A percentile compares a stretch with the other conserved stretches of the same genome.
phyloP scores from a whole-genome alignment of 2,329 filamentous ascomycete species.

The Phaeophleospora eucalypticola region DNA sequence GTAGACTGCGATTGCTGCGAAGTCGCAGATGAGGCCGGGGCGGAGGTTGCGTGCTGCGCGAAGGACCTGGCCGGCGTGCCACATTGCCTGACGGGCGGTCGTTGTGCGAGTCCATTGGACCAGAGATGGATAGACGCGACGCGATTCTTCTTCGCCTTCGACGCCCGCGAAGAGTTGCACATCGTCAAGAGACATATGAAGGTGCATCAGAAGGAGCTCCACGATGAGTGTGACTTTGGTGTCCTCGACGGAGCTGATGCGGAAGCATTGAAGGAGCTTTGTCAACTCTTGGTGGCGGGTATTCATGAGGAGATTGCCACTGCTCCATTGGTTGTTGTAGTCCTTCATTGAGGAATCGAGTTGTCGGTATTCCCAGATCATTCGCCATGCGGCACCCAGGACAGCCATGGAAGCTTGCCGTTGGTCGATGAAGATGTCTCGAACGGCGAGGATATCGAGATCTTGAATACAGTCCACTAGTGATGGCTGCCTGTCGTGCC shows the following conservation, averaged over 20 bases:
- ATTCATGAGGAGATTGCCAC: constrained; percentile 38
- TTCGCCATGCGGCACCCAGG: constrained; percentile 61
- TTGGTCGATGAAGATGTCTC: constrained; percentile 52
- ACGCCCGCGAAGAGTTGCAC: constrained; percentile 65
- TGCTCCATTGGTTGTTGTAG: constrained; percentile 42
- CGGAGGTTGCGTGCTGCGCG: constrained; percentile 51
- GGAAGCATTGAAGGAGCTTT: constrained; percentile 53
- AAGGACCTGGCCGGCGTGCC: constrained; percentile 65
- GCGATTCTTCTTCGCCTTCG: constrained; percentile 62
- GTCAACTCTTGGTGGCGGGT: constrained; percentile 61
- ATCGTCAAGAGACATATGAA: constrained; percentile 62
- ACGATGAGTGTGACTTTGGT: constrained; percentile 38
- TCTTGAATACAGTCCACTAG: constrained; percentile 56
- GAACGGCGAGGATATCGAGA: constrained; percentile 48
- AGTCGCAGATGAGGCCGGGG: constrained; percentile 46
- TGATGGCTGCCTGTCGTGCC: constrained; percentile 45
- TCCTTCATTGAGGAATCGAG: constrained; percentile 51
- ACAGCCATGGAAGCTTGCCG: constrained; percentile 57
- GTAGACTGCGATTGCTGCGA: constrained; percentile 65
- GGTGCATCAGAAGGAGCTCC: constrained; percentile 57
- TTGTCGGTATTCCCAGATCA: constrained; percentile 64
- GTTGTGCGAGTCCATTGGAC: constrained; percentile 56
- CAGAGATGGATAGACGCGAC: constrained; percentile 54
- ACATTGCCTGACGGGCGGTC: constrained; percentile 58
- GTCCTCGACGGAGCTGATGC: constrained; percentile 37